A percentile compares a stretch with the other conserved stretches of the same genome.
phyloP scores from a whole-genome alignment of 2,329 filamentous ascomycete species.

The Ophiostoma tasmaniense region DNA sequence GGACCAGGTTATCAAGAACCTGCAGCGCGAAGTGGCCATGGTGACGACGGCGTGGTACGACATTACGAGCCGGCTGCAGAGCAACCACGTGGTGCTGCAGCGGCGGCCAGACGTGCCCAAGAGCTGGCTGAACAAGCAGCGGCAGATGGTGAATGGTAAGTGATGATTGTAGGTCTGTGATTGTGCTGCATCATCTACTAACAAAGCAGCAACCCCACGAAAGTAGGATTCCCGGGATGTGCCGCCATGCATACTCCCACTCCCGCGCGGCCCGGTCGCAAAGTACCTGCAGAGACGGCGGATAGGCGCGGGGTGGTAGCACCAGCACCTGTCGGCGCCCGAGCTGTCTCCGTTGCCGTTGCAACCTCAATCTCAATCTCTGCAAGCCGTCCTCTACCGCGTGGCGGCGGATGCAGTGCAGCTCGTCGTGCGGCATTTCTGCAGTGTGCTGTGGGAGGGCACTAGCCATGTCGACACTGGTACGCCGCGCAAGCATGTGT shows the following conservation, averaged over 20 bases:
- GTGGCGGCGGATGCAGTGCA: not conserved
- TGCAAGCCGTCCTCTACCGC: not conserved
- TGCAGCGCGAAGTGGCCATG: slow-evolving; percentile 69
- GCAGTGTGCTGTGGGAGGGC: not conserved
- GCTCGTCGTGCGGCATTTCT: not conserved
- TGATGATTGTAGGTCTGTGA: not conserved
- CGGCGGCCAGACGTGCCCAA: slow-evolving; percentile 64
- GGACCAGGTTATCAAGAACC: slow-evolving; percentile 54
- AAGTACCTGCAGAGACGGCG: not conserved
- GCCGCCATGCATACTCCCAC: not conserved
- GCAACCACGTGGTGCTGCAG: slow-evolving; percentile 72
- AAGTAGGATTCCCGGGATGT: slow-evolving; percentile 17
- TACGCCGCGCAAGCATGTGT: not conserved
- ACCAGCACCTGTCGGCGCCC: not conserved
- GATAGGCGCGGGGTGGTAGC: slow-evolving; percentile 4
- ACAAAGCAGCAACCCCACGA: slow-evolving; percentile 20
- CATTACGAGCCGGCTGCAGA: slow-evolving; percentile 67
- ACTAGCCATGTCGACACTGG: not conserved
- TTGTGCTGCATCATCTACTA: not conserved
- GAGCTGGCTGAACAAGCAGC: slow-evolving; percentile 80
- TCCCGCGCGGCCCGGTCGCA: not conserved
- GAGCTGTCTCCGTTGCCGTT: not conserved
- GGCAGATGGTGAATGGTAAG: slow-evolving; percentile 53
- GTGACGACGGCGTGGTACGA: slow-evolving; percentile 84
- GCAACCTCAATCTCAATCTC: too few species aligned